A percentile compares a stretch with the other conserved stretches of the same genome.
Evolutionary conservation across 2,329 filamentous ascomycete genomes (phyloP).

Genomic region (Pseudogymnoascus destructans): DNA sequence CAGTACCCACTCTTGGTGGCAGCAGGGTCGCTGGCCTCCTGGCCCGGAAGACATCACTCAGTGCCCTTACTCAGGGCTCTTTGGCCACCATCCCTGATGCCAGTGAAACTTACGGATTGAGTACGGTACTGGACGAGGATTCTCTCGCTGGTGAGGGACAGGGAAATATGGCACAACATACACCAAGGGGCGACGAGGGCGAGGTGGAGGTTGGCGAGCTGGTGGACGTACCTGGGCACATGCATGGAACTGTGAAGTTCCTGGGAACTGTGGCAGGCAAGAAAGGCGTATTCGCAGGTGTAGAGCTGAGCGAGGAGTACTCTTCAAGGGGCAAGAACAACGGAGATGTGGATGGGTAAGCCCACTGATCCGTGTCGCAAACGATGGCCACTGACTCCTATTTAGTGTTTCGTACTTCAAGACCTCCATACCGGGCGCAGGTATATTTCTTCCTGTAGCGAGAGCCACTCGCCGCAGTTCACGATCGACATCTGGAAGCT

Average conservation of each 20-base stretch:
- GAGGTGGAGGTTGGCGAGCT: constrained; percentile 63
- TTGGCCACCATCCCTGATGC: constrained; percentile 55
- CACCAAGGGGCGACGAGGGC: constrained; percentile 38
- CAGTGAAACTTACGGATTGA: constrained; percentile 47
- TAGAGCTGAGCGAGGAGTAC: constrained; percentile 75
- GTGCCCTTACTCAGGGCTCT: constrained; percentile 50
- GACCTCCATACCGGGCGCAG: constrained; percentile 64
- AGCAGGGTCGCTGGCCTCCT: constrained; percentile 29
- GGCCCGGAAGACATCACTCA: constrained; percentile 58
- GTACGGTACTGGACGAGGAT: constrained; percentile 37
- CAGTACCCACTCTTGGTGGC: constrained; percentile 2
- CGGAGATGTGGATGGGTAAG: constrained; percentile 88
- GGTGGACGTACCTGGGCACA: constrained; percentile 86
- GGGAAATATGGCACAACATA: constrained; percentile 38
- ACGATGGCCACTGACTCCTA: constrained; percentile 18
- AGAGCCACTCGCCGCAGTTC: constrained; percentile 61
- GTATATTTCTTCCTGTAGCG: constrained; percentile 82
- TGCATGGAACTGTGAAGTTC: constrained; percentile 83
- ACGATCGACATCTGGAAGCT: constrained; percentile 36
- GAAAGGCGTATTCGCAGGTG: constrained; percentile 80
- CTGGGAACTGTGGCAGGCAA: constrained; percentile 78
- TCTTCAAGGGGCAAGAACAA: constrained; percentile 83
- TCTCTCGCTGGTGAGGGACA: constrained; percentile 23
- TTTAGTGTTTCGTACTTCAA: constrained; percentile 62
- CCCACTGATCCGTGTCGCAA: constrained; percentile 17